Conservation (phyloP, 2,329 filamentous ascomycete species). For the Claviceps arundinis region DNA sequence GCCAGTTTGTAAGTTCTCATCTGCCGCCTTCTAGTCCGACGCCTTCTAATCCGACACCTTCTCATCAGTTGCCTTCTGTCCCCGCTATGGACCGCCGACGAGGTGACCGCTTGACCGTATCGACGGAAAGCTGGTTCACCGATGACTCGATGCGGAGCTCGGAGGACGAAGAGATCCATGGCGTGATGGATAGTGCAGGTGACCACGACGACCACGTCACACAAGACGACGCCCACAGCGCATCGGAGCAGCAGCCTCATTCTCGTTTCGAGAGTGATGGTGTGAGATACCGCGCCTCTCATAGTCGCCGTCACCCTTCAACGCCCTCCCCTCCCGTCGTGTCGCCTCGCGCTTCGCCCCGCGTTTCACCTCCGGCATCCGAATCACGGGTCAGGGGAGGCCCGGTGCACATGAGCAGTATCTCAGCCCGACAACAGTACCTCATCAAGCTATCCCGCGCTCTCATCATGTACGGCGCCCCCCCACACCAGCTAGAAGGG, state of each 20-base stretch:
- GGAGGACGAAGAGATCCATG: conserved; percentile 19
- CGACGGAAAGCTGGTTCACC: conserved; percentile 20
- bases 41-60: conserved; percentile 15
- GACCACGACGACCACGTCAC: conserved; percentile 8
- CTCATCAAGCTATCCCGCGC: conserved; percentile 73
- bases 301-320: conserved; percentile 11
- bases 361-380: conserved; percentile 17
- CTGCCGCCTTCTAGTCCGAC: conserved; percentile 20
- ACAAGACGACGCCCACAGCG: conserved; percentile 7
- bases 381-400: conserved; percentile 22
- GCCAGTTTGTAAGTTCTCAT: conserved; percentile 12
- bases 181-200: conserved; percentile 18
- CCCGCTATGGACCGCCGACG: conserved; percentile 22
- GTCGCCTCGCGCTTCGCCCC: conserved; percentile 25
- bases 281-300: conserved; percentile 13
- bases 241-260: background rate
- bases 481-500: conserved; percentile 81
- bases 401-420: conserved; percentile 49
- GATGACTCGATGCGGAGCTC: conserved; percentile 24
- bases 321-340: conserved; percentile 22
- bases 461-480: conserved; percentile 81
- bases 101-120: conserved; percentile 23
- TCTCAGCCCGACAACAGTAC: conserved; percentile 68
- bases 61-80: conserved; percentile 14
- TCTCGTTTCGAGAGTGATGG: conserved; percentile 3